Evolutionary conservation across 768 basidiomycete genomes (phyloP).

Genomic region (Collybiopsis luxurians): DNA sequence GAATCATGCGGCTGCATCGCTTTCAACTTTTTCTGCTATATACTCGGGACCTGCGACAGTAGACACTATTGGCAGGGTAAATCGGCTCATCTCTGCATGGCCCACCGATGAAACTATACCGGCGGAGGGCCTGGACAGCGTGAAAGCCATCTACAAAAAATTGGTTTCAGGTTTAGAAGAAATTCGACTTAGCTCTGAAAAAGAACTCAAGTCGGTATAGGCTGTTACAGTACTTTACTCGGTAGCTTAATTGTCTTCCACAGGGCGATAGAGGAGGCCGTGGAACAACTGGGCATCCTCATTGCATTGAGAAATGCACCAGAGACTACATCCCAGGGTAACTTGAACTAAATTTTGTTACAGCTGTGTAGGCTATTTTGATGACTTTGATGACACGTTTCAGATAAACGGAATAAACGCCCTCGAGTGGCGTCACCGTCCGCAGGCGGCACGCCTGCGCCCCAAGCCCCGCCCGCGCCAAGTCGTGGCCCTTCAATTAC

Average conservation of each 20-base stretch:
- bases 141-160: slow-evolving; percentile 64
- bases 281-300: slow-evolving; percentile 67
- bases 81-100: slow-evolving; percentile 70
- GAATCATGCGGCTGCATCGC: slow-evolving; percentile 62
- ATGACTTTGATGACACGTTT: slow-evolving; percentile 3
- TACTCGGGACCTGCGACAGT: slow-evolving; percentile 46
- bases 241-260: slow-evolving; percentile 8
- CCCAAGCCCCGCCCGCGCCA: slow-evolving; percentile 25
- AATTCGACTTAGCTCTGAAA: slow-evolving; percentile 53
- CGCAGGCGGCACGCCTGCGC: slow-evolving; percentile 40
- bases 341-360: slow-evolving; percentile 1
- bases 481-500: slow-evolving; percentile 52
- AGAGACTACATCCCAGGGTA: slow-evolving; percentile 58
- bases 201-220: slow-evolving; percentile 15
- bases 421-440: slow-evolving; percentile 69
- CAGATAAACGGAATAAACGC: slow-evolving; percentile 79
- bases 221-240: not conserved
- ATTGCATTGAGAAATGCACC: slow-evolving; percentile 74
- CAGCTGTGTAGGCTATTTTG: not conserved
- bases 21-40: slow-evolving; percentile 52
- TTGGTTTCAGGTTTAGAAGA: slow-evolving; percentile 60
- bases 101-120: slow-evolving; percentile 67
- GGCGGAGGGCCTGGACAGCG: slow-evolving; percentile 61
- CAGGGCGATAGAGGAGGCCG: slow-evolving; percentile 70
- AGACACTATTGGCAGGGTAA: slow-evolving; percentile 70